phyloP scores from a whole-genome alignment of 2,329 filamentous ascomycete genomes.

The Beauveria rudraprayagi region DNA sequence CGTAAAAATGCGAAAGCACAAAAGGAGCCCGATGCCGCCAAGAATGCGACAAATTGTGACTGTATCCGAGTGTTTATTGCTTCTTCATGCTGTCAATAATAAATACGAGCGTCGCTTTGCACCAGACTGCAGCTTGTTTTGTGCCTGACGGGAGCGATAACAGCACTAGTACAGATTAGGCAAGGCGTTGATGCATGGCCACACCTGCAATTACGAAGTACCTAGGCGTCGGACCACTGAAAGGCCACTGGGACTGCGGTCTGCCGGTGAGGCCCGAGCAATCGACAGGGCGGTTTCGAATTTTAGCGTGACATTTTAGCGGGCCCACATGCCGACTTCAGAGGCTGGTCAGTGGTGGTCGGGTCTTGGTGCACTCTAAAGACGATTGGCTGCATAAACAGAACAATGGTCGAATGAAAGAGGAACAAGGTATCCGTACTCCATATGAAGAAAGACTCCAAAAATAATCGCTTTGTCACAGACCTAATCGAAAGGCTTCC shows the following conservation, averaged over 20 bases:
- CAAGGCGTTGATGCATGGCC: neutral
- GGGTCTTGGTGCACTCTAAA: neutral
- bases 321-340: neutral
- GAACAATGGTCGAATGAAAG: no score
- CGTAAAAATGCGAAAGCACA: neutral
- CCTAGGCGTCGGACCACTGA: neutral
- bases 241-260: neutral
- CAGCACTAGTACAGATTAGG: neutral
- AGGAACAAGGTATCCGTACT: no score
- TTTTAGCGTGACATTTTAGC: neutral
- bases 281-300: neutral
- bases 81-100: neutral
- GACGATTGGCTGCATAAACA: no score
- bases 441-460: no score
- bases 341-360: neutral
- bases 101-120: neutral
- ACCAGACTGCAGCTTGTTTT: conserved; percentile 11
- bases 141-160: conserved; percentile 4
- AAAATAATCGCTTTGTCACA: no score
- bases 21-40: conserved; percentile 8
- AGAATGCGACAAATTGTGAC: conserved; percentile 31
- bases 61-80: neutral
- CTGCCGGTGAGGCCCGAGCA: neutral
- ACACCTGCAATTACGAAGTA: neutral
- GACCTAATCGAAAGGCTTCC: no score